Base-by-base conservation (phyloP, 768 basidiomycete genomes). In the Leccinum arenicola region DNA sequence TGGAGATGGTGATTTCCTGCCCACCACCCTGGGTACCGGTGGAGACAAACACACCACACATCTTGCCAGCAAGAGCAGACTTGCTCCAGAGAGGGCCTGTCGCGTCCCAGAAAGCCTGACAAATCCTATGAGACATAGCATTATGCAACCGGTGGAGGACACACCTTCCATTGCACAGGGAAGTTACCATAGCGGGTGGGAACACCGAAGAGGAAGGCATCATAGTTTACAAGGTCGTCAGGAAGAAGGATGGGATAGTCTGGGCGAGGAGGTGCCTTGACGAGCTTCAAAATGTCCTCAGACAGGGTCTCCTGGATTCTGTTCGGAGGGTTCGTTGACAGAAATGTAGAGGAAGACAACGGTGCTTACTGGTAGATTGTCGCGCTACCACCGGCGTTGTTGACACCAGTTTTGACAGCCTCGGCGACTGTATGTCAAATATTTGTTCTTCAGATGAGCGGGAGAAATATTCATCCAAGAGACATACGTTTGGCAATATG, bases 251-350 rank as follows among this genome's bases (percentile, higher is more conserved):
- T 29, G 3, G 68, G 69, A 74, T 92, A 92, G 65, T 82, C 76
- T 52, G 85, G 82, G 70, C 88, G 90, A 12, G 87, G 73, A 5
- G 87, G 84, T 1, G 90, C 91, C 66, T 84, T 75, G 81, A 95
- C 83, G 70, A 82, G 81, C 55, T 73, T 72, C 58, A 94, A 77
- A 55, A 95, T 72, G 27, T 92, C 89, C 17, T 82, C 73, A 3
- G 88, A 73, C 57, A 96, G 87, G 17, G 91, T 96, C 76, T 96
- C 94, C 58, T 89, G 77, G 62, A 95, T 83, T 70, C 89, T 91
- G 29, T 11, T 23, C 4, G 8, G 1, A 7, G 31, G 4, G 14
- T 62, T 11, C 43, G 53, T 55, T 14, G 8, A 36, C 14, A 10
- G 36, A 4, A 48, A 6, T 25, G 21, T 15, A 2, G 1, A 43